Conservation (phyloP, 441 rosid genomes). For the Dalechampia spathulata region DNA sequence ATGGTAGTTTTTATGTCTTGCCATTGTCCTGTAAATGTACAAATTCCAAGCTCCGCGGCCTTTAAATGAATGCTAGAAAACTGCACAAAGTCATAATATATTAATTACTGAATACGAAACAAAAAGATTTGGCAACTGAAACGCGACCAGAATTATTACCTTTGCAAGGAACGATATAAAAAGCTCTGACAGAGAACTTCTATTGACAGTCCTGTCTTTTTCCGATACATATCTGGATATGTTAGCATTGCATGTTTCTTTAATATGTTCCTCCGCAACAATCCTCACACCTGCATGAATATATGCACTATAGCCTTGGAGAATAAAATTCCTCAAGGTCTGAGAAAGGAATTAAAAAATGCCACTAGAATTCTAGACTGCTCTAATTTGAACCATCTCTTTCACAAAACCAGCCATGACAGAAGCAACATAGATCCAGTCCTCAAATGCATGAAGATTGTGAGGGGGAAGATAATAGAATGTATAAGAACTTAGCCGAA, state of each 20-base stretch:
- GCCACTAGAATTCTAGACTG: too few relatives aligned
- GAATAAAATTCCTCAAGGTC: too few relatives aligned
- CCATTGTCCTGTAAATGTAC: conserved; percentile 71
- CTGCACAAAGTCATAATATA: conserved; percentile 29
- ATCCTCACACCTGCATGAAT: conserved; percentile 51
- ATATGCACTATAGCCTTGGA: background rate
- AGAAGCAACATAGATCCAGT: too few relatives aligned
- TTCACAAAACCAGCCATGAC: too few relatives aligned
- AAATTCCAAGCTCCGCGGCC: conserved; percentile 60
- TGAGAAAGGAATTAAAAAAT: too few relatives aligned
- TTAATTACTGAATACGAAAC: background rate
- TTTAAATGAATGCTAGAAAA: conserved; percentile 41
- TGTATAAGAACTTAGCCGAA: too few relatives aligned
- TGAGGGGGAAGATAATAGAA: too few relatives aligned
- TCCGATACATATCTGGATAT: conserved; percentile 45
- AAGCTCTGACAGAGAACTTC: conserved; percentile 67
- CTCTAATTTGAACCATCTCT: too few relatives aligned
- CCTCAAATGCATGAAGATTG: too few relatives aligned
- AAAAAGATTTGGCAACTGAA: background rate
- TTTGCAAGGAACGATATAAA: conserved; percentile 70
- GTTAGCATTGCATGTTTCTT: conserved; percentile 43
- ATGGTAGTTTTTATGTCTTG: conserved; percentile 46
- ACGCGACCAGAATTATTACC: conserved; percentile 30
- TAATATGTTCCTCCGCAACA: conserved; percentile 53
- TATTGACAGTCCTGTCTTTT: conserved; percentile 35